Evolutionary conservation across 352 stramenopile genomes (phyloP), one percentile per base, ranked within the genome.

Genomic region (Phytopythium litorale): DNA sequence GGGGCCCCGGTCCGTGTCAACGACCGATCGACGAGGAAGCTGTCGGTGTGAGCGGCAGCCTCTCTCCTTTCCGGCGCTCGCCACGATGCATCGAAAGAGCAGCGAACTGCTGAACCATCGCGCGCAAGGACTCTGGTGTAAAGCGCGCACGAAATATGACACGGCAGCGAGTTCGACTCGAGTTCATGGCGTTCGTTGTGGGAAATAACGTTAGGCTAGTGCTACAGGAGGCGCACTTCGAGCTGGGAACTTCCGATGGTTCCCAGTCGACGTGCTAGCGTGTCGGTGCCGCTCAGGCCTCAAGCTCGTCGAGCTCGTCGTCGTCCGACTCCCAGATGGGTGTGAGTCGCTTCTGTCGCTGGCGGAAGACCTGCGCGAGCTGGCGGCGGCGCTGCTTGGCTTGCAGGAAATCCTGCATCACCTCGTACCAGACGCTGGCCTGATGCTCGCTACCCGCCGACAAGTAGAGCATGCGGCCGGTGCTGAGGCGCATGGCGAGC

Each of bases 401-500:
- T 63, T 62, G 61, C 18, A 90, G 59, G 65, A 77, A 87, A 18
- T 83, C 69, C 37, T 74, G 69, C 18, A 90, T 63, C 40, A 88
- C 75, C 43, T 90, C 79, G 71, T 80, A 88, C 81, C 81, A 90
- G 7, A 68, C 67, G 30, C 71, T 79, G 18, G 77, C 76, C 45
- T 90, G 78, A 23, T 87, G 66, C 50, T 88, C 79, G 40, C 60
- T 82, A 30, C 67, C 65, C 32, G 79, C 79, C 21, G 69, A 76
- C 18, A 90, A 58, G 30, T 81, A 75, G 30, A 90, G 60, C 58
- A 61, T 68, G 37, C 72, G 70, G 21, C 81, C 81, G 48, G 64
- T 83, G 56, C 65, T 71, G 35, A 90, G 76, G 32, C 69, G 70
- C 40, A 90, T 66, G 25, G 67, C 70, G 30, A 90, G 72, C 0